Base-by-base conservation (phyloP, 805 yeast genomes). In the Yarrowia sp. region DNA sequence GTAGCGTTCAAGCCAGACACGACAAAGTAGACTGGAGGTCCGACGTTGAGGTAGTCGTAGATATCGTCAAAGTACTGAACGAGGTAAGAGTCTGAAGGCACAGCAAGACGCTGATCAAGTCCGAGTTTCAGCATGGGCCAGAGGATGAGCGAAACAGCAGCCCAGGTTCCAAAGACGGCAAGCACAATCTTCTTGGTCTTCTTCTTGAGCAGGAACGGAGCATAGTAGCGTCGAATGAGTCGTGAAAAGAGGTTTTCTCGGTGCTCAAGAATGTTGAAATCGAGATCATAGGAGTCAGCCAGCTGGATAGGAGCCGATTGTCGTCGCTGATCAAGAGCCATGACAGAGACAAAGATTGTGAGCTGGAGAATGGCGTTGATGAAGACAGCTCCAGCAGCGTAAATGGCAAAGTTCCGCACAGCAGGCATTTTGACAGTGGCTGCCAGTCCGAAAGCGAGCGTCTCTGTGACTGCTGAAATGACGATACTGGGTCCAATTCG, bases 341-440 rank as follows among this genome's bases (percentile, higher is more conserved):
- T 77, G 0, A 92, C 82, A 0, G 97, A 84, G 2, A 92, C 84
- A 77, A 94, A 93, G 41, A 89, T 86, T 0, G 98, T 91, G 77
- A 92, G 78, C 75, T 94, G 98, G 40, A 94, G 80, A 0, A 86
- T 52, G 0, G 94, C 87, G 76, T 94, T 93, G 73, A 91, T 80
- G 7, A 89, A 74, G 2, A 94, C 88, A 0, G 98, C 94, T 16
- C 92, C 89, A 0, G 97, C 93, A 8, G 97, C 91, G 75, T 91
- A 95, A 14, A 90, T 78, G 0, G 99, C 98, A 82, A 94, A 94
- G 77, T 93, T 95, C 71, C 89, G 84, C 19, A 94, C 98, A 0
- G 98, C 98, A 1, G 98, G 98, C 98, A 95, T 95, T 12, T 88
- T 84, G 8, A 95, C 98, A 5, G 82, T 77, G 0, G 96, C 82